phyloP scores from a whole-genome alignment of 345 rosid genomes.

The Populus nigra region DNA sequence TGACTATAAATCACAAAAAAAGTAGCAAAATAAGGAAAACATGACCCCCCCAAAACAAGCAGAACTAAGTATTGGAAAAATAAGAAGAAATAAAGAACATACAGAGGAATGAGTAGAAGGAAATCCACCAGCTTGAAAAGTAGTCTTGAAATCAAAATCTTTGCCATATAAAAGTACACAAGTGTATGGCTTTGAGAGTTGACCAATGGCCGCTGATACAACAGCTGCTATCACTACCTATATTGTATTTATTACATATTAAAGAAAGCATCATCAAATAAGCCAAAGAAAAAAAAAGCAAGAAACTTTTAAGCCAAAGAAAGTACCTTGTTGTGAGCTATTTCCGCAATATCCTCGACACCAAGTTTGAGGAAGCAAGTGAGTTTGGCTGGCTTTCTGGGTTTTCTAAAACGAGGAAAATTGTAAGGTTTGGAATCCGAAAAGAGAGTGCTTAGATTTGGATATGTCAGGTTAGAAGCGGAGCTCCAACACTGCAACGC shows the following conservation, averaged over 20 bases:
- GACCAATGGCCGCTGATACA: slow-evolving; percentile 72
- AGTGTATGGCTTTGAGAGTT: slow-evolving; percentile 81
- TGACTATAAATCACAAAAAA: slow-evolving; percentile 38
- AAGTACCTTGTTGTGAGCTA: slow-evolving; percentile 67
- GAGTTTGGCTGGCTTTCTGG: slow-evolving; percentile 16
- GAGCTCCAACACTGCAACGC: slow-evolving; percentile 2
- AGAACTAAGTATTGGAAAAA: neutral
- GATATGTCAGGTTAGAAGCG: neutral
- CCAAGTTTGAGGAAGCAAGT: slow-evolving; percentile 43
- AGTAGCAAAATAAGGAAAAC: neutral
- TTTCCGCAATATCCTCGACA: slow-evolving; percentile 50
- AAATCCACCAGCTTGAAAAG: slow-evolving; percentile 79
- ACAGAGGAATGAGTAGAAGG: slow-evolving; percentile 93
- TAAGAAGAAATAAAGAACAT: slow-evolving; percentile 6
- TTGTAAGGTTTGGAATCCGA: slow-evolving; percentile 7
- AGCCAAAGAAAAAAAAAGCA: neutral
- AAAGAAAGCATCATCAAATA: neutral
- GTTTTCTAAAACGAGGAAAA: slow-evolving; percentile 10
- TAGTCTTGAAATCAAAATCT: slow-evolving; percentile 54
- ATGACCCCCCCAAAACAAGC: neutral
- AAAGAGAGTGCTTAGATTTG: neutral
- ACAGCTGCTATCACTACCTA: slow-evolving; percentile 80
- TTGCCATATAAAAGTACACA: slow-evolving; percentile 50
- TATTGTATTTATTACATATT: slow-evolving; percentile 3
- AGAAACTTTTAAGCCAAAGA: neutral